Base-by-base conservation (phyloP, 2,329 filamentous ascomycete genomes). In the Pseudophaeomoniella oleicola region DNA sequence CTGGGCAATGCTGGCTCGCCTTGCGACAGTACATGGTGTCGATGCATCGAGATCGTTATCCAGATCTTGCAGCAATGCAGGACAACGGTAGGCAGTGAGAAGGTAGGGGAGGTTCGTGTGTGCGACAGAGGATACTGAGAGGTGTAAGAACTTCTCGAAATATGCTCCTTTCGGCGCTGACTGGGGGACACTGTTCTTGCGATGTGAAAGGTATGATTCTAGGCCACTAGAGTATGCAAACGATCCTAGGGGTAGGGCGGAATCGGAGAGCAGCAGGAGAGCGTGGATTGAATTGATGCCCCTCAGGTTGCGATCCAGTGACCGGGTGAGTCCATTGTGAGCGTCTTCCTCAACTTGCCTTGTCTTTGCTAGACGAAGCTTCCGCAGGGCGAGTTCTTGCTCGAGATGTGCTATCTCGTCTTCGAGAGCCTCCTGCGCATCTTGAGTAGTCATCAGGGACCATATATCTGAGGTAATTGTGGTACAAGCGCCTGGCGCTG, bases 211-310 rank as follows among this genome's bases (percentile, higher is more conserved):
- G 49, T 72, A 78, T 14, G 73, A 78, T 52, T 78, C 74, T 13
- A 78, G 58, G 3, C 74, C 74, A 48, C 64, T 72, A 51, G 69
- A 75, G 58, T 77, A 78, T 43, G 74, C 74, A 50, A 78, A 78
- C 1, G 74, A 76, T 32, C 74, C 74, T 2, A 78, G 57, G 1
- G 74, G 74, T 2, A 78, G 64, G 13, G 73, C 73, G 14, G 73
- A 77, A 55, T 78, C 74, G 36, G 74, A 69, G 17, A 78, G 66
- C 12, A 78, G 62, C 32, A 78, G 64, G 9, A 78, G 63, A 16
- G 68, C 60, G 48, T 76, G 72, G 3, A 34, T 34, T 12, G 16
- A 17, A 9, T 10, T 16, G 32, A 17, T 34, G 14, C 14, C 30
- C 6, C 12, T 14, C 30, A 17, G 6, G 30, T 32, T 14, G 9